Percentiles rank a stretch among this genome's conserved stretches.
Evolutionary conservation across 495 filamentous ascomycete species (phyloP).

Genomic region (Pyrenula massariospora): DNA sequence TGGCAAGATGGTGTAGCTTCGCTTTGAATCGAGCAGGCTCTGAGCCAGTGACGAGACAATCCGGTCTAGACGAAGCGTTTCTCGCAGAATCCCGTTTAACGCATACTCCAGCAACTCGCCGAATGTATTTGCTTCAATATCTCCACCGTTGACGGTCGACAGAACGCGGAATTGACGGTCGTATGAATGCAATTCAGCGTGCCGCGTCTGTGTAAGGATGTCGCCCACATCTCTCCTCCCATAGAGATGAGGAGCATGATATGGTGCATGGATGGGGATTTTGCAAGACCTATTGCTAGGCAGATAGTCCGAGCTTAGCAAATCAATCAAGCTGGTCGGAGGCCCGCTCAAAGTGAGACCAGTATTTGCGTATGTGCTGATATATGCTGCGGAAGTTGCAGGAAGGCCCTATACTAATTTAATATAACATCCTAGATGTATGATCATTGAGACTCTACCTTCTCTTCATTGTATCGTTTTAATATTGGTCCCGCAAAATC

Average conservation of each 20-base stretch:
- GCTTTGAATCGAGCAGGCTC: slow-evolving; percentile 8
- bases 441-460: no score
- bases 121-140: slow-evolving; percentile 30
- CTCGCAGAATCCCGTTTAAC: slow-evolving; percentile 46
- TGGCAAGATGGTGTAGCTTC: not conserved
- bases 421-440: no score
- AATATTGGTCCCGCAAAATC: no score
- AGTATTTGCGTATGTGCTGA: no score
- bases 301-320: slow-evolving; percentile 1
- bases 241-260: slow-evolving; percentile 51
- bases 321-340: slow-evolving; percentile 31
- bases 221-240: slow-evolving; percentile 31
- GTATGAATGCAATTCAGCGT: slow-evolving; percentile 9
- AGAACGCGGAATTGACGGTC: slow-evolving; percentile 43
- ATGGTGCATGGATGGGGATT: slow-evolving; percentile 51
- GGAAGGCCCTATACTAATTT: no score
- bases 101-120: slow-evolving; percentile 36
- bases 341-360: slow-evolving; percentile 54
- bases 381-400: no score
- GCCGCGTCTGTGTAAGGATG: not conserved
- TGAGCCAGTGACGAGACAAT: slow-evolving; percentile 41
- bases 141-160: slow-evolving; percentile 41
- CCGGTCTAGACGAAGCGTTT: slow-evolving; percentile 44
- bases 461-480: no score
- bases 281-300: slow-evolving; percentile 1